Percentiles rank a stretch among this genome's conserved stretches.
These are phyloP conservation scores for Paracoccidioides lutzii DNA, from an alignment of 2,329 filamentous ascomycete species.

Conservation along the genomic window DNA sequence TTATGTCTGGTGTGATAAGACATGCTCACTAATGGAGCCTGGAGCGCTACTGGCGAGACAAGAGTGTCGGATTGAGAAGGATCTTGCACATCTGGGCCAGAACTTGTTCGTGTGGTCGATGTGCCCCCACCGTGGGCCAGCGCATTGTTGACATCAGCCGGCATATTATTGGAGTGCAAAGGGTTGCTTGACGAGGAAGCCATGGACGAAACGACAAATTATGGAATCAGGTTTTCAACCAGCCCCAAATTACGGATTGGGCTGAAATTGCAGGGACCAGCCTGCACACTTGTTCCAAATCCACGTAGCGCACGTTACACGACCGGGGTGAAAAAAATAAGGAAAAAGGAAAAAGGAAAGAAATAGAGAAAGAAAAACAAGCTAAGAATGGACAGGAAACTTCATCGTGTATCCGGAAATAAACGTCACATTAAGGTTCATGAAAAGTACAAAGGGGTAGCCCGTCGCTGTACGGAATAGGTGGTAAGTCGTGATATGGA, in stretches of 20 bases:
- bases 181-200: not conserved
- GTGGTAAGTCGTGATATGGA: not conserved
- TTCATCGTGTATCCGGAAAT: constrained; percentile 1
- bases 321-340: not conserved
- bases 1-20: constrained; percentile 7
- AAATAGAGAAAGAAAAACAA: not conserved
- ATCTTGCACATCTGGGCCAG: not conserved
- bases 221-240: not conserved
- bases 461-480: not conserved
- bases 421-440: not conserved
- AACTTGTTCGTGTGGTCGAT: not conserved
- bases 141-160: not conserved
- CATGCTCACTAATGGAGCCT: not conserved
- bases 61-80: not conserved
- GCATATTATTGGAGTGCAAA: not conserved
- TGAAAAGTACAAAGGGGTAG: not conserved
- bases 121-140: not conserved
- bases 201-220: not conserved
- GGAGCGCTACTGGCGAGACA: not conserved
- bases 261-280: constrained; percentile 1
- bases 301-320: not conserved
- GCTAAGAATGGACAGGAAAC: not conserved
- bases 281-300: not conserved
- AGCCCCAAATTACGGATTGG: not conserved
- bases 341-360: no score